A percentile compares a stretch with the other conserved stretches of the same genome.
phyloP scores from a whole-genome alignment of 176 grass and related monocot genomes.

The Oryza glaberrima region DNA sequence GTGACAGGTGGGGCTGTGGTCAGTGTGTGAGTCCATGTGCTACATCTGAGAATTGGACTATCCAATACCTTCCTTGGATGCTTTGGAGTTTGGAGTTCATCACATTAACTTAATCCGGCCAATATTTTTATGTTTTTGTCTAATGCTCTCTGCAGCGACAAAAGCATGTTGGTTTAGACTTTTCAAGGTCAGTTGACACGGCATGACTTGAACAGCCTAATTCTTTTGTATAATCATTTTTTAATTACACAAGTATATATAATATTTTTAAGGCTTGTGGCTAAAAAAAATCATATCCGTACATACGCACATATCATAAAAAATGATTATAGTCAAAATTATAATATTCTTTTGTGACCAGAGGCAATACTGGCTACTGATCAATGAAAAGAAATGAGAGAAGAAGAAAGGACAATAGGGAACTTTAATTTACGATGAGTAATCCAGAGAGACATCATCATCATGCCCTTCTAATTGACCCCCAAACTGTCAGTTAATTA shows the following conservation, averaged over 20 bases:
- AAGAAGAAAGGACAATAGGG: not conserved
- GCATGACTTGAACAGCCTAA: not conserved
- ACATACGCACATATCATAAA: too few species aligned
- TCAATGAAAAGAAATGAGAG: not conserved
- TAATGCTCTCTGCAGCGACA: not conserved
- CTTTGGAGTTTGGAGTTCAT: slow-evolving; percentile 9
- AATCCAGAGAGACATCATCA: slow-evolving; percentile 26
- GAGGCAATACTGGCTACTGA: too few species aligned
- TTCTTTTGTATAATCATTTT: not conserved
- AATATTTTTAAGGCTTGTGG: too few species aligned
- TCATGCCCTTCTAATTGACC: not conserved
- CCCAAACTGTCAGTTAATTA: not conserved
- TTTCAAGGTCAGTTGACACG: not conserved
- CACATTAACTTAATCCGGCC: not conserved
- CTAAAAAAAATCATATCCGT: too few species aligned
- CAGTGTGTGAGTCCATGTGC: slow-evolving; percentile 33
- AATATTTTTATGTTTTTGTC: not conserved
- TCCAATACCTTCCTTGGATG: slow-evolving; percentile 19
- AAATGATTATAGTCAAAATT: too few species aligned
- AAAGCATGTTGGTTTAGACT: not conserved
- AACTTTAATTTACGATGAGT: not conserved
- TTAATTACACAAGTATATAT: too few species aligned
- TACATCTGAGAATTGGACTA: not conserved
- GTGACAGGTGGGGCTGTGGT: slow-evolving; percentile 37
- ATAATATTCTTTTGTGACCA: too few species aligned